phyloP scores from a whole-genome alignment of 2,329 filamentous ascomycete species.

The Gnomoniopsis smithogilvyi region DNA sequence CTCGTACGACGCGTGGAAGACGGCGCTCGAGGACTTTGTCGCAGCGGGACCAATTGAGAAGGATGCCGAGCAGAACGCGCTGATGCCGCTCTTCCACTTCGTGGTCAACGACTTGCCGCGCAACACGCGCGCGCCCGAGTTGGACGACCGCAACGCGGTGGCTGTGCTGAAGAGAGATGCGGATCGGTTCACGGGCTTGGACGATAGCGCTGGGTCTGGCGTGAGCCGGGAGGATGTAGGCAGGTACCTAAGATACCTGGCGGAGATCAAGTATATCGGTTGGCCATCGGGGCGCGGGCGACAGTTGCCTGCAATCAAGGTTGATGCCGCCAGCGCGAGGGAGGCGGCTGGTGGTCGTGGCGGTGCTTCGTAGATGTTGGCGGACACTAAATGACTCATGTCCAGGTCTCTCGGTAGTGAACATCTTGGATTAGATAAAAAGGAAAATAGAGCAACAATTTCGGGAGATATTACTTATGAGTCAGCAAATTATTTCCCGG shows the following conservation, averaged over 20 bases:
- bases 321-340: slow-evolving; percentile 23
- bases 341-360: slow-evolving; percentile 26
- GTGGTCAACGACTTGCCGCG: slow-evolving; percentile 67
- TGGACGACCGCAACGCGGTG: slow-evolving; percentile 69
- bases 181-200: slow-evolving; percentile 50
- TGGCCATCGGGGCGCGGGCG: slow-evolving; percentile 35
- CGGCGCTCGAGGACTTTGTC: slow-evolving; percentile 66
- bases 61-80: slow-evolving; percentile 64
- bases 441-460: not conserved
- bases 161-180: slow-evolving; percentile 61
- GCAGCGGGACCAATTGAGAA: slow-evolving; percentile 51
- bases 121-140: slow-evolving; percentile 67
- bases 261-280: slow-evolving; percentile 60
- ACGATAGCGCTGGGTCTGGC: slow-evolving; percentile 41
- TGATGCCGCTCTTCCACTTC: slow-evolving; percentile 74
- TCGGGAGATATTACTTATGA: too few species aligned
- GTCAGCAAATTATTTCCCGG: too few species aligned
- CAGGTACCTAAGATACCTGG: slow-evolving; percentile 61
- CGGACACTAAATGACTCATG: not conserved
- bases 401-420: not conserved
- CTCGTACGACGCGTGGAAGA: slow-evolving; percentile 66
- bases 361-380: slow-evolving; percentile 20
- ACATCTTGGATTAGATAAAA: not conserved
- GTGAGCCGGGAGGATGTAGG: slow-evolving; percentile 61
- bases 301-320: slow-evolving; percentile 28